Evolutionary conservation across 1,139 yeast genomes (phyloP).

Genomic region (Suhomyces yuchorum): DNA sequence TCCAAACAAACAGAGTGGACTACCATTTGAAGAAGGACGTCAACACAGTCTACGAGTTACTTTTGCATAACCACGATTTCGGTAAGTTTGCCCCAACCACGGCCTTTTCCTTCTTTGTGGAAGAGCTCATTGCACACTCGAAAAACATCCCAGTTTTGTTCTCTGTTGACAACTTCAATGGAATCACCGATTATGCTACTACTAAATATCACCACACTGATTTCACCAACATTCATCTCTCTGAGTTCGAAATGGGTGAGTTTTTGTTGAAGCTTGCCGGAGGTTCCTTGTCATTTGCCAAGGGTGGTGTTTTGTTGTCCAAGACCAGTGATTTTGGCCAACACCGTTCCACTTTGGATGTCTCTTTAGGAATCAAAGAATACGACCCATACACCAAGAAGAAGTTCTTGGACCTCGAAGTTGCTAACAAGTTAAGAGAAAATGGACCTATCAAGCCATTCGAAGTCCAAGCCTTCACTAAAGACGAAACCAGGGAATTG

Average conservation of each 20-base stretch:
- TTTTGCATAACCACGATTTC: slow-evolving; percentile 42
- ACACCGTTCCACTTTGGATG: slow-evolving; percentile 54
- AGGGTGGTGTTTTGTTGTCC: slow-evolving; percentile 72
- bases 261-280: slow-evolving; percentile 57
- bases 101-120: slow-evolving; percentile 55
- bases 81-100: slow-evolving; percentile 37
- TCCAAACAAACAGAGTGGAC: slow-evolving; percentile 35
- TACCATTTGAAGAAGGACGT: slow-evolving; percentile 43
- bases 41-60: slow-evolving; percentile 45
- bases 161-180: slow-evolving; percentile 76
- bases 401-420: slow-evolving; percentile 53
- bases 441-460: slow-evolving; percentile 52
- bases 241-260: slow-evolving; percentile 68
- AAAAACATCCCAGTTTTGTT: slow-evolving; percentile 59
- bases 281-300: slow-evolving; percentile 53
- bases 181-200: slow-evolving; percentile 54
- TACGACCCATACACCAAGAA: slow-evolving; percentile 60
- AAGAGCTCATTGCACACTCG: slow-evolving; percentile 53
- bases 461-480: slow-evolving; percentile 51
- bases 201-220: slow-evolving; percentile 65
- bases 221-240: slow-evolving; percentile 60
- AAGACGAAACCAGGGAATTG: slow-evolving; percentile 56
- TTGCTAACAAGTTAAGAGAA: slow-evolving; percentile 51
- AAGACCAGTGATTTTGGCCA: slow-evolving; percentile 42
- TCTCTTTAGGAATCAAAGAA: slow-evolving; percentile 56